Evolutionary conservation across 2,329 filamentous ascomycete genomes (phyloP).

Genomic region (Diplodia mutila): DNA sequence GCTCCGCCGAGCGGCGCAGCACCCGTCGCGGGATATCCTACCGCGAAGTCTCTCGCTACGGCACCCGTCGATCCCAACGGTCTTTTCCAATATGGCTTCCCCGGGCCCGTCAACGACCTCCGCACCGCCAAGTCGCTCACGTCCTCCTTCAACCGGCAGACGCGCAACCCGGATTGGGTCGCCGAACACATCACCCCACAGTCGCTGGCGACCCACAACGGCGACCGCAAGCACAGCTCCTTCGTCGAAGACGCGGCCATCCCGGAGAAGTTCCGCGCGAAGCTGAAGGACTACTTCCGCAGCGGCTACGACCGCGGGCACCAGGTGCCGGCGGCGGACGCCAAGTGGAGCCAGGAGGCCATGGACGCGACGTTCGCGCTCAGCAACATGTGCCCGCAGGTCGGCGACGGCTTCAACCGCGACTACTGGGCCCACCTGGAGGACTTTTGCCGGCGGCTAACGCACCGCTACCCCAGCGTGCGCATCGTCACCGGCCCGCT

Average conservation of each 20-base stretch:
- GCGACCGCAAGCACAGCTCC: constrained; percentile 78
- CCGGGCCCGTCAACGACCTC: constrained; percentile 84
- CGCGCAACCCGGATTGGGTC: constrained; percentile 89
- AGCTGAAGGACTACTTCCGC: constrained; percentile 91
- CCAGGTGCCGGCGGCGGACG: constrained; percentile 94
- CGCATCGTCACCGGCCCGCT: constrained; percentile 91
- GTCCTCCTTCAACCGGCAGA: constrained; percentile 87
- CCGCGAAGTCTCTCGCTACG: constrained; percentile 31
- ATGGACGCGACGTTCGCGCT: constrained; percentile 96
- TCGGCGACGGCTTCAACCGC: constrained; percentile 96
- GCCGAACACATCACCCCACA: constrained; percentile 92
- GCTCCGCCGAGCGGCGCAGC: constrained; percentile 38
- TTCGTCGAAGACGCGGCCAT: constrained; percentile 83
- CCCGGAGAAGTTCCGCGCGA: constrained; percentile 84
- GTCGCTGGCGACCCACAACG: constrained; percentile 74
- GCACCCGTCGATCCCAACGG: constrained; percentile 54
- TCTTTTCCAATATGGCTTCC: constrained; percentile 70
- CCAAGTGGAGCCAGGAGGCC: constrained; percentile 89
- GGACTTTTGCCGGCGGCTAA: constrained; percentile 89
- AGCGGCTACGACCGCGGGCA: constrained; percentile 95
- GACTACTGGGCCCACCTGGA: constrained; percentile 99
- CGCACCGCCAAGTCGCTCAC: constrained; percentile 75
- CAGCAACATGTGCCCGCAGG: constrained; percentile 97
- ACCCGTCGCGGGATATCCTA: constrained; percentile 34
- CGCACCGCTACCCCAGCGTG: constrained; percentile 79